Conservation (phyloP, 306 rosid species). For the Corylus heterophylla region DNA sequence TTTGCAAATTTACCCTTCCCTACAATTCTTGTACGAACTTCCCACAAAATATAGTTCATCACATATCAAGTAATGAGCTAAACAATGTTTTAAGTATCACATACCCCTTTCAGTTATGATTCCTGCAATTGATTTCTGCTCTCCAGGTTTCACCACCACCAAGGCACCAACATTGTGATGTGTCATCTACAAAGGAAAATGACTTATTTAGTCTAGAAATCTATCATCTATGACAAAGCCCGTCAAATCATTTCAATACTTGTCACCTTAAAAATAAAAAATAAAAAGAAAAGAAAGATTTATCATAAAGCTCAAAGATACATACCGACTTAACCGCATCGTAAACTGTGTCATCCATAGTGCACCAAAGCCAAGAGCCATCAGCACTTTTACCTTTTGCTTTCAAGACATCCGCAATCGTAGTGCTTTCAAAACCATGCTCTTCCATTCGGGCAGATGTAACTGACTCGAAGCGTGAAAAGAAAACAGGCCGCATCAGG, state of each 20-base stretch:
- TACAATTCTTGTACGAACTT: too few relatives aligned
- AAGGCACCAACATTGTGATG: slow-evolving; percentile 97
- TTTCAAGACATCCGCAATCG: slow-evolving; percentile 71
- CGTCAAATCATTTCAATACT: slow-evolving; percentile 8
- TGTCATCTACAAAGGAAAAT: slow-evolving; percentile 69
- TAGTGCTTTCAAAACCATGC: slow-evolving; percentile 98
- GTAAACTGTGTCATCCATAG: slow-evolving; percentile 84
- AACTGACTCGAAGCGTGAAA: slow-evolving; percentile 61
- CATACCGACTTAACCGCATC: slow-evolving; percentile 98
- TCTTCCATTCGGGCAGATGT: slow-evolving; percentile 74
- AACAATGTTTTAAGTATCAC: background rate
- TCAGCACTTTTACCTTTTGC: slow-evolving; percentile 85
- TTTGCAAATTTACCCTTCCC: too few relatives aligned
- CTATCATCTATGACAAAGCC: slow-evolving; percentile 10
- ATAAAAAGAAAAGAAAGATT: background rate
- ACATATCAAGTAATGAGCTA: background rate
- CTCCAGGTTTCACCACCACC: slow-evolving; percentile 91
- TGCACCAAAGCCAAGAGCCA: slow-evolving; percentile 99
- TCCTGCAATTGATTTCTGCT: slow-evolving; percentile 72
- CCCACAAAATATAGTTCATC: too few relatives aligned
- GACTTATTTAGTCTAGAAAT: slow-evolving; percentile 4
- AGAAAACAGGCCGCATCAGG: slow-evolving; percentile 58
- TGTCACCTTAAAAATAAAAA: background rate
- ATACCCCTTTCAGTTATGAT: slow-evolving; percentile 97
- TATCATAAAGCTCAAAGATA: slow-evolving; percentile 18